These are phyloP conservation scores for Candida wancherniae DNA, from an alignment of 805 yeast species.

Conservation along the genomic window DNA sequence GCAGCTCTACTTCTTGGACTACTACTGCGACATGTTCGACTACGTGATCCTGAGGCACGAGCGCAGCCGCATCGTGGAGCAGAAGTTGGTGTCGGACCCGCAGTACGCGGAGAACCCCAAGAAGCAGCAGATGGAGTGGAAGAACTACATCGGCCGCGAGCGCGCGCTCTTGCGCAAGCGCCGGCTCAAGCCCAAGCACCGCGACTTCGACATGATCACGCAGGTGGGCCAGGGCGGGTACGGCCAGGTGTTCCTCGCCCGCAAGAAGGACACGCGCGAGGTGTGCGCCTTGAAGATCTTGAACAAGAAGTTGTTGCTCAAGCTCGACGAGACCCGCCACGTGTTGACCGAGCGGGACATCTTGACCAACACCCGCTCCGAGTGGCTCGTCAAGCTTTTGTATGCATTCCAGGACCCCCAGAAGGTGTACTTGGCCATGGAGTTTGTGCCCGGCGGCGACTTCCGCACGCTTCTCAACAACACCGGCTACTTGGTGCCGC, in stretches of 20 bases:
- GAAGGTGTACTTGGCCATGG: conserved; percentile 94
- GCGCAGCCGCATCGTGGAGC: conserved; percentile 67
- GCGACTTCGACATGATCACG: conserved; percentile 93
- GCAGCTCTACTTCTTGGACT: conserved; percentile 89
- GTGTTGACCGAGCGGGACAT: conserved; percentile 95
- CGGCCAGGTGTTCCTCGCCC: conserved; percentile 96
- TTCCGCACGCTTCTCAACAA: conserved; percentile 90
- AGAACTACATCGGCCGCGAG: conserved; percentile 77
- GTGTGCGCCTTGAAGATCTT: conserved; percentile 92
- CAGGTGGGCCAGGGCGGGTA: conserved; percentile 99
- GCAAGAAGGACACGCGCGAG: conserved; percentile 90
- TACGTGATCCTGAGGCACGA: conserved; percentile 84
- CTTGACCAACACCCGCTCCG: conserved; percentile 89
- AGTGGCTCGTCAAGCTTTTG: conserved; percentile 89
- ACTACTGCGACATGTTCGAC: conserved; percentile 93
- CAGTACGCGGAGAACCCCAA: conserved; percentile 34
- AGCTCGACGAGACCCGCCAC: conserved; percentile 92
- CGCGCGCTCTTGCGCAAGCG: conserved; percentile 80
- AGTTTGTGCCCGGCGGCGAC: conserved; percentile 99
- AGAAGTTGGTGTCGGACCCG: conserved; percentile 47
- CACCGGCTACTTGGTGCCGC: conserved; percentile 88
- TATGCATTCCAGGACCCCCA: conserved; percentile 94
- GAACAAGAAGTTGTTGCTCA: conserved; percentile 78
- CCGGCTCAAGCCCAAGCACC: conserved; percentile 86
- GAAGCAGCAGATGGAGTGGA: conserved; percentile 53